Evolutionary conservation across 2,329 filamentous ascomycete genomes (phyloP).

Genomic region (Hypomyces rosellus): DNA sequence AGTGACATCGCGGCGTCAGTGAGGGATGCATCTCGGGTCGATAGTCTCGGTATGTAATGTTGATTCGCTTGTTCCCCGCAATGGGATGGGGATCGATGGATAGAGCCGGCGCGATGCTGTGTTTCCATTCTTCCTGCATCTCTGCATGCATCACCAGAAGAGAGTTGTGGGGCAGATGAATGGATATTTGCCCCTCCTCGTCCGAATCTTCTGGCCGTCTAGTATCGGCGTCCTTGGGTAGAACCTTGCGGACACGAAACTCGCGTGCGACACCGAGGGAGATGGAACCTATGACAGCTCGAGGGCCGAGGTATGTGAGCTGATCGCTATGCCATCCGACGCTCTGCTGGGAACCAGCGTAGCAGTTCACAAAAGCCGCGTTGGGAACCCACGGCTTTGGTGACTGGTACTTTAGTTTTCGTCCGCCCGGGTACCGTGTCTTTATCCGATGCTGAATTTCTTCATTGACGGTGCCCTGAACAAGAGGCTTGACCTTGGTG

Average conservation of each 20-base stretch:
- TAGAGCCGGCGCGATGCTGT: constrained; percentile 68
- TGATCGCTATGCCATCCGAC: constrained; percentile 94
- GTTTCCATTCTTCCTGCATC: constrained; percentile 98
- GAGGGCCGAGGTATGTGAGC: constrained; percentile 85
- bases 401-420: constrained; percentile 74
- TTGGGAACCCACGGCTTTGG: constrained; percentile 73
- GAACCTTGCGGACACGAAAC: constrained; percentile 75
- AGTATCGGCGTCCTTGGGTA: constrained; percentile 50
- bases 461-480: constrained; percentile 69
- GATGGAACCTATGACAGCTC: constrained; percentile 80
- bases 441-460: constrained; percentile 69
- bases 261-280: constrained; percentile 89
- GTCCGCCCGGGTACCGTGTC: constrained; percentile 58
- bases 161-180: constrained; percentile 91
- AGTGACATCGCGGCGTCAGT: constrained; percentile 71
- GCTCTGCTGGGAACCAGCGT: constrained; percentile 70
- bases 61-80: constrained; percentile 74
- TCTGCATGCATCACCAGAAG: constrained; percentile 93
- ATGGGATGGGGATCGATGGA: constrained; percentile 81
- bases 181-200: constrained; percentile 77
- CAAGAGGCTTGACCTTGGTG: constrained; percentile 58
- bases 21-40: constrained; percentile 68
- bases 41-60: constrained; percentile 91
- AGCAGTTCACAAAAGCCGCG: constrained; percentile 92
- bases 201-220: constrained; percentile 45